A percentile compares a stretch with the other conserved stretches of the same genome.
These are phyloP conservation scores for Aspergillus cejpii DNA, from an alignment of 2,329 filamentous ascomycete species.

Conservation along the genomic window DNA sequence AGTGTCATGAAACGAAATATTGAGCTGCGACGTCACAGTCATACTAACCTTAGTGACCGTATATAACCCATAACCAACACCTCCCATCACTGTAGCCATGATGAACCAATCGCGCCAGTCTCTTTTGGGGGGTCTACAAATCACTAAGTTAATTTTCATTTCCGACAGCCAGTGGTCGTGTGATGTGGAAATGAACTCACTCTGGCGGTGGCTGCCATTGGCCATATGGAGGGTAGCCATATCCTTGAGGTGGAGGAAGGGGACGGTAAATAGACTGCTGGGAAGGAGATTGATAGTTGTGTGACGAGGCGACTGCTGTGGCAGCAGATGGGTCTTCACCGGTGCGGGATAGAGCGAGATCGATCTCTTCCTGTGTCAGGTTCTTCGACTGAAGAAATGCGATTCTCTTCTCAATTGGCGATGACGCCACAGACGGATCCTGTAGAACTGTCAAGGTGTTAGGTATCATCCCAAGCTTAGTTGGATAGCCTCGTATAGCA, in stretches of 20 bases:
- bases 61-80: conserved; percentile 83
- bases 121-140: conserved; percentile 56
- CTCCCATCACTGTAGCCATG: conserved; percentile 91
- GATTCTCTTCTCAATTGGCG: conserved; percentile 86
- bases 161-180: not conserved
- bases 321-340: conserved; percentile 51
- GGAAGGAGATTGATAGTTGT: conserved; percentile 42
- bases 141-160: conserved; percentile 1
- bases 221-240: conserved; percentile 47
- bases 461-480: conserved; percentile 10
- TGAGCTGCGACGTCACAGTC: not conserved
- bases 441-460: conserved; percentile 62
- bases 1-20: not conserved
- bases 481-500: not conserved
- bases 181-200: conserved; percentile 30
- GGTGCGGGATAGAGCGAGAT: conserved; percentile 69
- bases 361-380: conserved; percentile 91
- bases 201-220: conserved; percentile 51
- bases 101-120: conserved; percentile 99
- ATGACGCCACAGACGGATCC: conserved; percentile 82
- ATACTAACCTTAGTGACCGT: conserved; percentile 68
- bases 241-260: conserved; percentile 41
- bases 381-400: conserved; percentile 96
- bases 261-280: conserved; percentile 36
- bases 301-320: conserved; percentile 43